Base-by-base conservation (phyloP, 2,329 filamentous ascomycete genomes). In the Fusarium xyrophilum region DNA sequence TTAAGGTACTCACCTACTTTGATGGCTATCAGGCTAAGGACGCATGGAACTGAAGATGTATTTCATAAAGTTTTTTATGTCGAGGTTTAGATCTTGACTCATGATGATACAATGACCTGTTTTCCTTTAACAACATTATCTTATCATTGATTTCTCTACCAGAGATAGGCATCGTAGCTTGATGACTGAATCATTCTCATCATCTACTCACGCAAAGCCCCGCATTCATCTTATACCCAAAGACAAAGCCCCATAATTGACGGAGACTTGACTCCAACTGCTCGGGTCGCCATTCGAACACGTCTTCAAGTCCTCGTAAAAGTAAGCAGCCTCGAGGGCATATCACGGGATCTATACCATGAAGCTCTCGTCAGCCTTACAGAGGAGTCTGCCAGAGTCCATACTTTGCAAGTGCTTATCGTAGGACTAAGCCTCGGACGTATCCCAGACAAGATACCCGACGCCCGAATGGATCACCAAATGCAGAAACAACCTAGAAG, bases 301-400 rank as follows among this genome's bases (percentile, higher is more conserved):
- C 39, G 32, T 42, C 32, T 38, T 44, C 47, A 17, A 53, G 28
- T 53, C 30, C 39, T 40, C 39, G 38, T 40, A 27, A 56, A 39
- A 56, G 51, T 54, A 60, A 60, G 44, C 55, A 60, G 40, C 36
- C 50, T 53, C 38, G 48, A 43, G 28, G 36, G 21, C 43, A 64
- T 61, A 52, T 63, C 48, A 54, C 46, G 39, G 47, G 57, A 60
- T 63, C 61, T 60, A 38, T 60, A 38, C 25, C 8, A 42, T 63
- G 50, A 68, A 69, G 62, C 71, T 73, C 63, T 72, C 69, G 71
- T 73, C 71, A 73, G 71, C 69, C 65, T 68, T 73, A 72, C 71
- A 62, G 43, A 62, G 50, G 54, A 65, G 40, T 44, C 52, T 48
- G 39, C 50, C 44, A 32, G 47, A 66, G 39, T 27, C 23, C 40